Percentiles rank a stretch among this genome's conserved stretches.
phyloP scores from a whole-genome alignment of 2,329 filamentous ascomycete species.

The Monosporascus sp. region DNA sequence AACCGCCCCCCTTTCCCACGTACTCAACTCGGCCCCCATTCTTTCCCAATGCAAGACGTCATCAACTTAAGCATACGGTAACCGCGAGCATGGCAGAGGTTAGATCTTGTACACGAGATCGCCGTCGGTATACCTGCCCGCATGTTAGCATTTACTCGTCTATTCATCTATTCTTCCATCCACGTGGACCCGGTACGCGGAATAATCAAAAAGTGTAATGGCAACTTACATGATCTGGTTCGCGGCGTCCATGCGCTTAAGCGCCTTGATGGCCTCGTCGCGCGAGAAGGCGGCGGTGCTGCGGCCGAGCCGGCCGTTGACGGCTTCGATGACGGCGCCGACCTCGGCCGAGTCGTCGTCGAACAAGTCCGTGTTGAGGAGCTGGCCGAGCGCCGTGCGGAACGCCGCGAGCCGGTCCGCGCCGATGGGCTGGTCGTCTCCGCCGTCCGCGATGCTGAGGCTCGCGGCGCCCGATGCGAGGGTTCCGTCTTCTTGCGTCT shows the following conservation, averaged over 20 bases:
- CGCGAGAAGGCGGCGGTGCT: slow-evolving; percentile 58
- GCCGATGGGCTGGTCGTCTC: slow-evolving; percentile 43
- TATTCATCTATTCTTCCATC: neutral
- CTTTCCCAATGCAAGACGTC: too few relatives aligned
- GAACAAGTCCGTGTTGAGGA: slow-evolving; percentile 81
- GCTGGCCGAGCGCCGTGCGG: slow-evolving; percentile 72
- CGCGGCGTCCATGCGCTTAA: slow-evolving; percentile 72
- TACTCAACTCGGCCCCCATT: too few relatives aligned
- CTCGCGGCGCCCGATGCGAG: slow-evolving; percentile 28
- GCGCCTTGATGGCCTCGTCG: slow-evolving; percentile 68
- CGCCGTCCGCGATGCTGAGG: slow-evolving; percentile 27
- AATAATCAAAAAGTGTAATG: neutral
- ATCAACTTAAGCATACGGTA: too few relatives aligned
- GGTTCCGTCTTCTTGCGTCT: slow-evolving; percentile 34
- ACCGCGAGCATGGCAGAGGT: slow-evolving; percentile 2
- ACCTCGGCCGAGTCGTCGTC: slow-evolving; percentile 78
- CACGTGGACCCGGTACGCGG: too few relatives aligned
- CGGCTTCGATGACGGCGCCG: slow-evolving; percentile 66
- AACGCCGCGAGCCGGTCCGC: slow-evolving; percentile 66
- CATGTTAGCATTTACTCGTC: slow-evolving; percentile 7
- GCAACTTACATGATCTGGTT: slow-evolving; percentile 87
- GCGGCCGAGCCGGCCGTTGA: slow-evolving; percentile 65
- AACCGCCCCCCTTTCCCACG: too few relatives aligned
- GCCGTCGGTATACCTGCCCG: slow-evolving; percentile 51
- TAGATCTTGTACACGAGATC: slow-evolving; percentile 68